Base-by-base conservation (phyloP, 139 green algal genomes). In the Edaphochlamys debaryana region DNA sequence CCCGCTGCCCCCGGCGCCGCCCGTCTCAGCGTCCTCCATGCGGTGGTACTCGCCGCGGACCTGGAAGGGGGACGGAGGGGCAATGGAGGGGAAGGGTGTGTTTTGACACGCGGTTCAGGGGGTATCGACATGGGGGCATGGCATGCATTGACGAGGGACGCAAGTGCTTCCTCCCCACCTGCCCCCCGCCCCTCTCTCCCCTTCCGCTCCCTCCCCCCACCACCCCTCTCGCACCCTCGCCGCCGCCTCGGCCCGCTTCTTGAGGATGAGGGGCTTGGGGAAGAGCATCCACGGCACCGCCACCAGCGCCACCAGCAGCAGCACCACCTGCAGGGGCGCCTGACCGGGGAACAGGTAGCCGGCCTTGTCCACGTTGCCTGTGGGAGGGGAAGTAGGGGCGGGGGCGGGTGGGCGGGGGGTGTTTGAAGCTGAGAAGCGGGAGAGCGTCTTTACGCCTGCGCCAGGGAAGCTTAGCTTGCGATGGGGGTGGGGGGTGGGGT, bases 231-330 rank as follows among this genome's bases (percentile, higher is more conserved):
- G 0, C 79, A 86, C 79, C 80, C 69, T 81, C 8, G 75, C 79
- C 4, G 68, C 40, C 37, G 86, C 87, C 79, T 98, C 89, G 79
- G 95, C 88, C 20, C 96, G 88, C 80, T 95, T 93, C 63, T 96
- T 95, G 72, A 99, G 90, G 69, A 99, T 97, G 76, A 98, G 85
- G 1, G 97, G 97, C 90, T 99, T 99, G 62, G 97, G 97, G 20
- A 99, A 45, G 40, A 99, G 93, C 97, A 99, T 99, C 89, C 91
- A 96, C 0, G 97, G 97, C 79, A 99, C 94, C 22, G 94, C 88
- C 13, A 96, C 87, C n/a, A 99, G 86, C 19, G 92, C 86, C 0
- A 92, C 40, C 32, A 99, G 79, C 79, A 99, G 82, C 69, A 99
- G 89, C 22, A 98, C 66, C 50, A 96, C 87, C 94, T 99, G 96